A percentile compares a stretch with the other conserved stretches of the same genome.
Evolutionary conservation across 192 early-diverging fungal genomes (phyloP).

Genomic region (Linnemannia hyalina): DNA sequence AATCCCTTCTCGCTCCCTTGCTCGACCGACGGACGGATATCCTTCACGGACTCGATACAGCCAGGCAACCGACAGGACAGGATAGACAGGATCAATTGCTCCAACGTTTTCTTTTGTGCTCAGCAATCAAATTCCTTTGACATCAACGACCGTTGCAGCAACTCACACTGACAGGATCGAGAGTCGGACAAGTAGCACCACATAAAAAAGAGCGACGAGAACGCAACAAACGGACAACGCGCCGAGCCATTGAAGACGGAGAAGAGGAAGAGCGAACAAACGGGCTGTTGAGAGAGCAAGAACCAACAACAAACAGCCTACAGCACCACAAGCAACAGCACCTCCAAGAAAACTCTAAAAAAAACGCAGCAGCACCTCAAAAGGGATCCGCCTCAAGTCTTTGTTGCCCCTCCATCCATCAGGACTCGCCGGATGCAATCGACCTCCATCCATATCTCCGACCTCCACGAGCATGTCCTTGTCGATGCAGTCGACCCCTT

Average conservation of each 20-base stretch:
- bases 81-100: neutral
- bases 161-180: neutral
- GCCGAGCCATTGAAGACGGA: neutral
- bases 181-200: neutral
- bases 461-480: constrained; percentile 41
- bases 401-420: constrained; percentile 6
- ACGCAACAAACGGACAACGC: neutral
- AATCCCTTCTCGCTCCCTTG: neutral
- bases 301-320: neutral
- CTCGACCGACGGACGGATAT: neutral
- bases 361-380: neutral
- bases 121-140: neutral
- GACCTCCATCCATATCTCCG: constrained; percentile 32
- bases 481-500: constrained; percentile 33
- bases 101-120: neutral
- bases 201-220: constrained; percentile 8
- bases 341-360: neutral
- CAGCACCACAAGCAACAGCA: neutral
- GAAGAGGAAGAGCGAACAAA: neutral
- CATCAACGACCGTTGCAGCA: neutral
- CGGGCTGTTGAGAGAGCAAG: neutral
- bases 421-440: constrained; percentile 32
- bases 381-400: neutral
- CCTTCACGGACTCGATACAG: neutral
- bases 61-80: neutral